Conservation (phyloP, 805 yeast species). For the Suhomyces canberraensis region DNA sequence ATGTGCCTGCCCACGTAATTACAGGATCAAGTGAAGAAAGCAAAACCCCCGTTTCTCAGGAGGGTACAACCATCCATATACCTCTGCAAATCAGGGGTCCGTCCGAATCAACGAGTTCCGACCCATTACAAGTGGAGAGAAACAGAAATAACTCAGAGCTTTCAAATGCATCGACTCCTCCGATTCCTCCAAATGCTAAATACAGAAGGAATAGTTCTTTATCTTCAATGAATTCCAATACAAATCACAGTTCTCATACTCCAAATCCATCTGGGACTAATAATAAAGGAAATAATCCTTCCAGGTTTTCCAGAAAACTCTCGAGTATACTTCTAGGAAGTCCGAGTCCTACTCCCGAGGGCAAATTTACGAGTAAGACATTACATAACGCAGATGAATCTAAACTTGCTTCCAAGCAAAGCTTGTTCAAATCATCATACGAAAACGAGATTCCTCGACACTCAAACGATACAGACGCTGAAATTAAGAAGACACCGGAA, state of each 20-base stretch:
- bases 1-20: too few species aligned
- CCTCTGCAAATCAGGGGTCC: too few species aligned
- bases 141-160: slow-evolving; percentile 3
- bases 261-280: background rate
- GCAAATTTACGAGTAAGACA: background rate
- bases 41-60: background rate
- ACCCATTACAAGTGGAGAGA: too few species aligned
- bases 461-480: background rate
- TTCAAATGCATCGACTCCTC: slow-evolving; percentile 2
- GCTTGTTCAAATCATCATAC: slow-evolving; percentile 5
- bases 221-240: slow-evolving; percentile 14
- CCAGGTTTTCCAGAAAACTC: slow-evolving; percentile 12
- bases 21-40: too few species aligned
- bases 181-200: slow-evolving; percentile 1
- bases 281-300: slow-evolving; percentile 3
- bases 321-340: slow-evolving; percentile 10
- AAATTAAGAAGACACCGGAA: background rate
- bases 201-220: slow-evolving; percentile 18
- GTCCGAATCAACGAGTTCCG: too few species aligned
- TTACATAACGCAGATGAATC: too few species aligned
- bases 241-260: too few species aligned
- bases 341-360: background rate
- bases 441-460: slow-evolving; percentile 4
- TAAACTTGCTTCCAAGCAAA: background rate
- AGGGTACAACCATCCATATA: too few species aligned